Evolutionary conservation across 345 rosid genomes (phyloP).

Genomic region (Psidium guajava): DNA sequence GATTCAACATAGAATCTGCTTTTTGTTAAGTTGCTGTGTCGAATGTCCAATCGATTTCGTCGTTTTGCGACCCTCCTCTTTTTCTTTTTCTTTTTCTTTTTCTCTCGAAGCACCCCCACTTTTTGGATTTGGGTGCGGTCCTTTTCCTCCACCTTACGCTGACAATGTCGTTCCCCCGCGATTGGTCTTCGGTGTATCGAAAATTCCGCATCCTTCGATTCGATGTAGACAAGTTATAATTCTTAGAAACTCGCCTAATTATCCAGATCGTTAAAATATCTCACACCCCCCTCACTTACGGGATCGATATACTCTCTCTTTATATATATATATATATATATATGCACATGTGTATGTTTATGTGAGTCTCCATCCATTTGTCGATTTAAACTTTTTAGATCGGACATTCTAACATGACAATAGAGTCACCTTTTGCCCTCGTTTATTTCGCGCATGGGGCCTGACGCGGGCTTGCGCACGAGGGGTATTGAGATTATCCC

Average conservation of each 20-base stretch:
- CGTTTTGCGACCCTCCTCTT: background rate
- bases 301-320: background rate
- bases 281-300: rapidly evolving
- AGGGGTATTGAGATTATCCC: background rate
- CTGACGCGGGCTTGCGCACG: background rate
- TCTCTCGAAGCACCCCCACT: background rate
- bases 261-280: no score
- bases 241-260: background rate
- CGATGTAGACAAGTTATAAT: background rate
- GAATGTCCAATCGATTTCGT: background rate
- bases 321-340: no score
- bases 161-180: background rate
- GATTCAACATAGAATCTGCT: background rate
- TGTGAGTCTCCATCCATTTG: no score
- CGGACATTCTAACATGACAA: background rate
- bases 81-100: no score
- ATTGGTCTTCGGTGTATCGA: background rate
- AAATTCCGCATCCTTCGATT: background rate
- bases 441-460: rapidly evolving
- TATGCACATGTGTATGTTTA: no score
- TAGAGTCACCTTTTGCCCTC: rapidly evolving
- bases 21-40: background rate
- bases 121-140: background rate
- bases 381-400: background rate
- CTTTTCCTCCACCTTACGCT: background rate